Evolutionary conservation across 345 rosid species (phyloP).

Genomic region (Nasturtium officinale): DNA sequence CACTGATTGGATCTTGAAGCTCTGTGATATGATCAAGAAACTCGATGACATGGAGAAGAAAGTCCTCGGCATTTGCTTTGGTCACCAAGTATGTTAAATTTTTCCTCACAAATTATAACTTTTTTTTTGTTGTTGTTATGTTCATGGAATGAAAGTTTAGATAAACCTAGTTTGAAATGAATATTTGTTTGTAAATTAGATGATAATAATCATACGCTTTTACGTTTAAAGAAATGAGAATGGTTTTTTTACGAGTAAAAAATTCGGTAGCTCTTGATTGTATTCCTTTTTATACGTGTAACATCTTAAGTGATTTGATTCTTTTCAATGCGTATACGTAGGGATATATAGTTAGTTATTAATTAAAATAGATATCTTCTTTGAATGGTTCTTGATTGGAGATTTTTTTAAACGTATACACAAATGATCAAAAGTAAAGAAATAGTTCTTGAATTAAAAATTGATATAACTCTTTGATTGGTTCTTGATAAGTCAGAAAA

Average conservation of each 20-base stretch:
- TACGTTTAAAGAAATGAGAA: background rate
- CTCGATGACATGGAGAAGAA: slow-evolving; percentile 76
- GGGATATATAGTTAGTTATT: background rate
- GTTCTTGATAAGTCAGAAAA: no score
- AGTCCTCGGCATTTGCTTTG: slow-evolving; percentile 86
- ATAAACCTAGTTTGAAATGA: background rate
- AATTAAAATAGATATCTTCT: background rate
- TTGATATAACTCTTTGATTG: no score
- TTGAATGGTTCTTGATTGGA: slow-evolving; percentile 1
- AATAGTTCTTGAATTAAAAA: no score
- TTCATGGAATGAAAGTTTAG: background rate
- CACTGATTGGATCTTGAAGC: slow-evolving; percentile 72
- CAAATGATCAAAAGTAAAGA: no score
- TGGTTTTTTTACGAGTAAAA: background rate
- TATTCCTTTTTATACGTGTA: background rate
- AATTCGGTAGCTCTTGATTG: background rate
- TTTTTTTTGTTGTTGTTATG: background rate
- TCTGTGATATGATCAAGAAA: slow-evolving; percentile 59
- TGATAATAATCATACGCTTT: background rate
- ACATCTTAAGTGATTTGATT: background rate
- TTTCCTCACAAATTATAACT: background rate
- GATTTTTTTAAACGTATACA: background rate
- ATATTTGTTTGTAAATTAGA: background rate
- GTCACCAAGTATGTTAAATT: slow-evolving; percentile 69
- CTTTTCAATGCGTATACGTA: background rate